Base-by-base conservation (phyloP, 1,139 yeast genomes). In the Scheffersomyces segobiensis region DNA sequence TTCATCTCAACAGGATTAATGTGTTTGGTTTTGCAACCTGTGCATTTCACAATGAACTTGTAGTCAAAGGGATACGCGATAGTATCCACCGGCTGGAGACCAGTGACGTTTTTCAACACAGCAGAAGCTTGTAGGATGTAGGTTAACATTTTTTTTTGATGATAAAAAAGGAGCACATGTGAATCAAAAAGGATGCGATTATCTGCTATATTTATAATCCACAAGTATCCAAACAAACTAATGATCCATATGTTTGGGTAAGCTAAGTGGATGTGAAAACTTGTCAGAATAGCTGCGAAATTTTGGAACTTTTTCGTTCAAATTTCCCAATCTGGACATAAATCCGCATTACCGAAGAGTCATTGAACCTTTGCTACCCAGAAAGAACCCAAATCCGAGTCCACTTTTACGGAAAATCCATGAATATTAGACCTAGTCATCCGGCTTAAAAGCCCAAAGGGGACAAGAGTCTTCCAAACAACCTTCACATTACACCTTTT, bases 1-100 rank as follows among this genome's bases (percentile, higher is more conserved):
- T 66, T 68, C 59, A 68, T 65, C 46, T 60, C 60, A n/a, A 68
- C 60, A 5, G 69, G 67, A 52, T 66, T 68, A 32, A 61, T 61
- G 56, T 66, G 67, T 3, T 42, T 55, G 18, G 59, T 60, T 49
- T 65, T 60, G 58, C 71, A 68, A 46, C 61, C 60, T 10, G 66
- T 64, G 56, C 71, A 68, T 53, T 61, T 59, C 26, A 66, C 64
- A 20, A 53, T 58, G 53, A 68, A 67, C 17, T 64, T 63, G 59
- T 67, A 68, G 55, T 68, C 71, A 53, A 57, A 63, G 0, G 69
- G 69, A 12, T 60, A 57, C 18, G 63, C 63, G 5, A 65, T 54
- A 6, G 59, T 53, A 55, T 68, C 69, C 24, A 61, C 55, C 2
- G 70, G 70, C 56, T 63, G 61, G 48, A 68, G 59, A 8, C 59